Conservation (phyloP, 192 early-diverging fungal species). For the Coemansia sp. region DNA sequence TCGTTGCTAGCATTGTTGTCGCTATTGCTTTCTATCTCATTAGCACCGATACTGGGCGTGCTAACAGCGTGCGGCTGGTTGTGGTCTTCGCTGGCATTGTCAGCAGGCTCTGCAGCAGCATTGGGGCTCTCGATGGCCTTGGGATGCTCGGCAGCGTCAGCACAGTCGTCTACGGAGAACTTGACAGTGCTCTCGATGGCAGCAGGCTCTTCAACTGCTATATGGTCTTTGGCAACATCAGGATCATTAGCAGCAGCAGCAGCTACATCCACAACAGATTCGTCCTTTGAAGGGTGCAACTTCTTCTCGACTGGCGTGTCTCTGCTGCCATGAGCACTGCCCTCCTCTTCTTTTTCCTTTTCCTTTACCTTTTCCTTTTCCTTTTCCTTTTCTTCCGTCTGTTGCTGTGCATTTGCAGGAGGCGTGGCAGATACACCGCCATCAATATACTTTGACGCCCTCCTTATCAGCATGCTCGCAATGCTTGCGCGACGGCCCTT, state of each 20-base stretch:
- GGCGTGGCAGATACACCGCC: not conserved
- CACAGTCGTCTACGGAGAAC: no score
- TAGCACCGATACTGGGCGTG: not conserved
- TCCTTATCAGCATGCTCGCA: conserved; percentile 34
- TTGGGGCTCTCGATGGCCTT: not conserved
- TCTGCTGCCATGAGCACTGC: no score
- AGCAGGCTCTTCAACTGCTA: not conserved
- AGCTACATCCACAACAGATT: not conserved
- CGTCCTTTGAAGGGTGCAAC: not conserved
- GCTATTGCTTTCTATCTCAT: not conserved
- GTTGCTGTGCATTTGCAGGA: no score
- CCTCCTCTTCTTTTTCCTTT: no score
- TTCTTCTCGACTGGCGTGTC: no score
- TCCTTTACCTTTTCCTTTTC: no score
- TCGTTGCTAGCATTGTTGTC: not conserved
- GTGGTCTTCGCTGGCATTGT: not conserved
- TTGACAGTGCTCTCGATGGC: not conserved
- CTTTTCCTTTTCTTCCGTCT: no score
- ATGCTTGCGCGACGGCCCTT: conserved; percentile 37
- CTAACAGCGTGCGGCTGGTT: not conserved
- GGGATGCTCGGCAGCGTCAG: no score
- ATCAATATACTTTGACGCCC: conserved; percentile 10
- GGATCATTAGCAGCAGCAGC: conserved; percentile 2
- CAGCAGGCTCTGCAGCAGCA: not conserved
- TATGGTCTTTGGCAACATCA: not conserved